A percentile compares a stretch with the other conserved stretches of the same genome.
Conservation (phyloP, 2,329 filamentous ascomycete species). For the Neophaeococcomyces mojaviensis region DNA sequence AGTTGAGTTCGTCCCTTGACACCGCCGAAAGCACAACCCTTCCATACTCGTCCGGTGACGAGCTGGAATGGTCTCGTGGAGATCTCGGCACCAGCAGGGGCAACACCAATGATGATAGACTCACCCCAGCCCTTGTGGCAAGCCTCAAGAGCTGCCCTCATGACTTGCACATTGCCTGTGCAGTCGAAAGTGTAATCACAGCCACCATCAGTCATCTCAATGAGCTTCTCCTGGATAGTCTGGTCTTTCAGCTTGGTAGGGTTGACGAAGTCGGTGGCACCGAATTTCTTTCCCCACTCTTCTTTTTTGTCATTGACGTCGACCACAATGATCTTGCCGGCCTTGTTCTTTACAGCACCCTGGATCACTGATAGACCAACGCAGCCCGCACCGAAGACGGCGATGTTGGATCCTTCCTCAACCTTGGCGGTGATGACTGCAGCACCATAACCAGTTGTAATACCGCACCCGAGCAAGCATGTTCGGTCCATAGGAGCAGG, state of each 20-base stretch:
- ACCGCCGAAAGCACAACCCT: conserved; percentile 93
- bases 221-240: conserved; percentile 81
- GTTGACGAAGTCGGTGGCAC: conserved; percentile 95
- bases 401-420: conserved; percentile 81
- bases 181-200: conserved; percentile 99
- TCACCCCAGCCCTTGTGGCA: conserved; percentile 99
- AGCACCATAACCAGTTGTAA: conserved; percentile 96
- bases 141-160: conserved; percentile 63
- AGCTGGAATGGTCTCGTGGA: conserved; percentile 76
- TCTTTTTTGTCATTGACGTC: conserved; percentile 86
- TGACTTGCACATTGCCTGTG: conserved; percentile 93
- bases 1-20: conserved; percentile 96
- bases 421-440: conserved; percentile 88
- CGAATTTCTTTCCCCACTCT: conserved; percentile 87
- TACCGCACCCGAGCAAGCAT: conserved; percentile 92
- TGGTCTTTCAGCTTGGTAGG: conserved; percentile 69
- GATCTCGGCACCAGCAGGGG: conserved; percentile 20
- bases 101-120: conserved; percentile 92
- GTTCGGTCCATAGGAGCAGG: conserved; percentile 93
- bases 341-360: conserved; percentile 78
- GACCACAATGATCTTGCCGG: conserved; percentile 55
- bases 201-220: conserved; percentile 96
- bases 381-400: conserved; percentile 91
- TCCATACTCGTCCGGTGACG: conserved; percentile 95
- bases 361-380: conserved; percentile 94